These are phyloP conservation scores for Pterula multifida DNA, from an alignment of 1,284 basidiomycete genomes.

Conservation along the genomic window DNA sequence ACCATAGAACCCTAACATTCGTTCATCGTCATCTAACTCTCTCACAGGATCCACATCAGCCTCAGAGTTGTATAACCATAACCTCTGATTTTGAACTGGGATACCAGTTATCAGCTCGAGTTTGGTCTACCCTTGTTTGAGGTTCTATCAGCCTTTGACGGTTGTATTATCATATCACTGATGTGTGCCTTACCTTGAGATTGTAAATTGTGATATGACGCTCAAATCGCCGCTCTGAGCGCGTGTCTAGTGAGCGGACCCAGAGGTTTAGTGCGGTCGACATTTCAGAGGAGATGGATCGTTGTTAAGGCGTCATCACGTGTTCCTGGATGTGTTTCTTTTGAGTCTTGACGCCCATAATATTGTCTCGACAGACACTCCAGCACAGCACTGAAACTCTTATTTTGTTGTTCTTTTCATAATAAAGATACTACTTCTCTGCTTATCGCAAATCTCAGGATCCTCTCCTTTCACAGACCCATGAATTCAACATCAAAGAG, in stretches of 20 bases:
- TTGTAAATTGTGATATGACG: slow-evolving; percentile 59
- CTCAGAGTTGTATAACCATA: slow-evolving; percentile 54
- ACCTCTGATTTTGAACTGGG: slow-evolving; percentile 55
- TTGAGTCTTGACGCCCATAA: no score
- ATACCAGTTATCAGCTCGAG: slow-evolving; percentile 90
- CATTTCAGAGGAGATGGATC: no score
- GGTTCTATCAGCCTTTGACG: slow-evolving; percentile 39
- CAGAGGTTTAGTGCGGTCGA: slow-evolving; percentile 55
- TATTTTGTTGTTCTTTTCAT: no score
- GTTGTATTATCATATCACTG: slow-evolving; percentile 53
- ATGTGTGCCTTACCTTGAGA: slow-evolving; percentile 88
- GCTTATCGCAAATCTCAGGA: no score
- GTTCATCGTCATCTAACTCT: slow-evolving; percentile 51
- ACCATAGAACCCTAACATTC: slow-evolving; percentile 65
- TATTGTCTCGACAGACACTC: no score
- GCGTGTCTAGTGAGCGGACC: slow-evolving; percentile 78
- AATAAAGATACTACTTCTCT: no score
- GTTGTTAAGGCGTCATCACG: no score
- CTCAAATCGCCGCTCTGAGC: slow-evolving; percentile 76
- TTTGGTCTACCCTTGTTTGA: slow-evolving; percentile 43
- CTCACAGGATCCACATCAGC: slow-evolving; percentile 39
- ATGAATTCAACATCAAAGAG: no score
- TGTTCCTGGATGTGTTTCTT: no score
- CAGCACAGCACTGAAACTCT: no score
- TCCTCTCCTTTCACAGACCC: no score